phyloP scores from a whole-genome alignment of 1,139 yeast genomes.

The Candida smagusa region DNA sequence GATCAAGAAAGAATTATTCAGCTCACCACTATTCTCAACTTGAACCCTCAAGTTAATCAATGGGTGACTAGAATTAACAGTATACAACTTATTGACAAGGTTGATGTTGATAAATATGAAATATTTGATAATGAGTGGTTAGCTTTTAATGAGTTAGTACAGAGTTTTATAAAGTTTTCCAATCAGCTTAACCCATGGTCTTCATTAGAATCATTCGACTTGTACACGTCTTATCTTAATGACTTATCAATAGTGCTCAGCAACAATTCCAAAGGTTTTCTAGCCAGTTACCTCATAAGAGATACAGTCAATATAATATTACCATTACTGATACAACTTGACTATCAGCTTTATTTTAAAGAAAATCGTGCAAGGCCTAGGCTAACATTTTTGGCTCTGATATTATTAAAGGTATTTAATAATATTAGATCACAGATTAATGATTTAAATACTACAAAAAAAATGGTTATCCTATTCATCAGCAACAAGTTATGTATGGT shows the following conservation, averaged over 20 bases:
- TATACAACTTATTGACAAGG: constrained; percentile 1
- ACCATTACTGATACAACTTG: constrained; percentile 52
- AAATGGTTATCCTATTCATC: constrained; percentile 50
- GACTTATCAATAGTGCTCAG: constrained; percentile 59
- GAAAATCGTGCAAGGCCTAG: constrained; percentile 46
- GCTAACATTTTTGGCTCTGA: constrained; percentile 52
- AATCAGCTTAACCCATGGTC: constrained; percentile 62
- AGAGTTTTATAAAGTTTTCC: constrained; percentile 49
- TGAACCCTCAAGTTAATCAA: constrained; percentile 11
- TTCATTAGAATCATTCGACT: constrained; percentile 53
- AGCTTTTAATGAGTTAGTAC: constrained; percentile 51
- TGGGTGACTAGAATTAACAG: constrained; percentile 11
- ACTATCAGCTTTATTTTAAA: constrained; percentile 39
- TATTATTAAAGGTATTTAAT: constrained; percentile 60
- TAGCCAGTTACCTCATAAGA: constrained; percentile 43
- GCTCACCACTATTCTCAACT: constrained; percentile 8
- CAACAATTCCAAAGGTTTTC: constrained; percentile 48
- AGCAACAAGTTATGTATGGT: constrained; percentile 59
- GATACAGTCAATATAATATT: constrained; percentile 40
- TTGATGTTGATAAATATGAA: constrained; percentile 16
- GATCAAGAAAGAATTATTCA: constrained; percentile 9
- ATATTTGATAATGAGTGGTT: constrained; percentile 40
- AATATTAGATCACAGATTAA: constrained; percentile 57
- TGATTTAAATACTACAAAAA: constrained; percentile 45
- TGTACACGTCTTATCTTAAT: constrained; percentile 49